phyloP scores from a whole-genome alignment of 2,329 filamentous ascomycete species.

The Fusarium euwallaceae region DNA sequence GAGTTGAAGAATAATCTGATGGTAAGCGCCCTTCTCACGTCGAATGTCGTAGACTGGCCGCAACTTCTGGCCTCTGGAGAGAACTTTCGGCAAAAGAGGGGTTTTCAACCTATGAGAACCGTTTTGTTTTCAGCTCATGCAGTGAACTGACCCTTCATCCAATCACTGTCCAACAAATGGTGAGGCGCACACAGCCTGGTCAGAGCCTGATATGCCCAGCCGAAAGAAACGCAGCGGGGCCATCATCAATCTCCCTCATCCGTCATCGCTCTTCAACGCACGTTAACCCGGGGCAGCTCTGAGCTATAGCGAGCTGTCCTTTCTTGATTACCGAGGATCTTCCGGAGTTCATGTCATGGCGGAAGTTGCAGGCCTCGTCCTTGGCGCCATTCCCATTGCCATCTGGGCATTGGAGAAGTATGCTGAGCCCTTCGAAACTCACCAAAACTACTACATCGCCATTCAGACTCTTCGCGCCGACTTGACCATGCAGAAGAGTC shows the following conservation, averaged over 20 bases:
- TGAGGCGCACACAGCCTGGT: not conserved
- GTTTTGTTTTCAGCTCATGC: not conserved
- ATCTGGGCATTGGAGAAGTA: not conserved
- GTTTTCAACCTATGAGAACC: not conserved
- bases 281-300: not conserved
- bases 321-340: not conserved
- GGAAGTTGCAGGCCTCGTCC: not conserved
- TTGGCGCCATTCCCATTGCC: not conserved
- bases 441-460: not conserved
- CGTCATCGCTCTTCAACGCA: not conserved
- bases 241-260: not conserved
- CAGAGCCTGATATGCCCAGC: not conserved
- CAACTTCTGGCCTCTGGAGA: not conserved
- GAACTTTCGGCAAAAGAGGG: not conserved
- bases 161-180: not conserved
- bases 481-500: not conserved
- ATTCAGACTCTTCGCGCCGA: not conserved
- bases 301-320: not conserved
- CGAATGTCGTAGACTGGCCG: not conserved
- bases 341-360: not conserved
- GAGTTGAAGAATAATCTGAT: not conserved
- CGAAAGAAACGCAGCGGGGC: not conserved
- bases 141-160: not conserved
- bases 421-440: not conserved
- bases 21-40: not conserved